These are phyloP conservation scores for Tylopilus cervinicoccineus DNA, from an alignment of 768 basidiomycete species.

Conservation along the genomic window DNA sequence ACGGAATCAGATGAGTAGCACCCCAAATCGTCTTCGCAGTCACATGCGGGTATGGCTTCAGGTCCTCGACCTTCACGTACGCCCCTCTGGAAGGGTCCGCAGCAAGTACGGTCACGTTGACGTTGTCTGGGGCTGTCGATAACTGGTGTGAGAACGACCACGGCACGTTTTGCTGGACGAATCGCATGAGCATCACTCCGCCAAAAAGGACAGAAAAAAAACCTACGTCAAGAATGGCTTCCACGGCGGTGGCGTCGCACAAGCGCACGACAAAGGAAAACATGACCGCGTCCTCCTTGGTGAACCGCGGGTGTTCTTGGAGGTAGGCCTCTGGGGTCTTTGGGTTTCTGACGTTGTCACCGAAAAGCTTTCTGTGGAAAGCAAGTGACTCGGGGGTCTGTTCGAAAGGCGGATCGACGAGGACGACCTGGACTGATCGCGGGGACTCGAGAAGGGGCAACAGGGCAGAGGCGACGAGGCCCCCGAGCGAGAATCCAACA, in stretches of 20 bases:
- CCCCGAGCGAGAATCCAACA: constrained; percentile 23
- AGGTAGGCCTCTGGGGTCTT: neutral
- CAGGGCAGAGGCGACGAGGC: constrained; percentile 8
- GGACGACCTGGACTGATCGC: constrained; percentile 8
- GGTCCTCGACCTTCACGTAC: neutral
- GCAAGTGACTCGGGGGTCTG: neutral
- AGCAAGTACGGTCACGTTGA: constrained; percentile 9
- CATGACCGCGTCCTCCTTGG: constrained; percentile 3
- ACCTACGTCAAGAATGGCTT: constrained; percentile 15
- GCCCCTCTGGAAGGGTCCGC: constrained; percentile 10
- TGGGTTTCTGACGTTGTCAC: neutral
- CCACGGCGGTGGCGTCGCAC: constrained; percentile 7
- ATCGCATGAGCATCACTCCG: neutral
- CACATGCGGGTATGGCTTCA: constrained; percentile 7
- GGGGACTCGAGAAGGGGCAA: constrained; percentile 12
- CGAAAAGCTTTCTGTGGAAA: neutral
- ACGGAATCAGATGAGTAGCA: constrained; percentile 12
- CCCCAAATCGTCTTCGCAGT: constrained; percentile 2
- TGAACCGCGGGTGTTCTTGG: neutral
- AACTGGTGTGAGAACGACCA: constrained; percentile 20
- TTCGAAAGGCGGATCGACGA: constrained; percentile 19
- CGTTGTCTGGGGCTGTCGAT: constrained; percentile 1
- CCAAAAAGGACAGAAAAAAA: neutral
- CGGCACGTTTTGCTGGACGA: constrained; percentile 18
- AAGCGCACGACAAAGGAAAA: neutral